These are phyloP conservation scores for Cladosporium oxysporum DNA, from an alignment of 2,329 filamentous ascomycete species.

Conservation along the genomic window DNA sequence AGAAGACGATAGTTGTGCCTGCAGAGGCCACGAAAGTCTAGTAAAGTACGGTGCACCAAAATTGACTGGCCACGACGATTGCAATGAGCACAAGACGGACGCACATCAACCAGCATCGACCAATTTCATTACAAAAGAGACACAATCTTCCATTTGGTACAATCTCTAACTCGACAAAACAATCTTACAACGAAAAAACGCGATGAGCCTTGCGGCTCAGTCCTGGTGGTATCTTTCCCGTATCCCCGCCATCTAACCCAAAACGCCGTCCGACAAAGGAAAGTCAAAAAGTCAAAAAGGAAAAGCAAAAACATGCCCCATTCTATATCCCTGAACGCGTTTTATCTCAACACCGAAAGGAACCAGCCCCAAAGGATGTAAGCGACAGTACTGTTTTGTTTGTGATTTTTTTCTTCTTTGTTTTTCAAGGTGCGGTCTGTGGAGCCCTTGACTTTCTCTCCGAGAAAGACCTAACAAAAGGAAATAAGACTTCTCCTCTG, in stretches of 20 bases:
- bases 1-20: too few species aligned
- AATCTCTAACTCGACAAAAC: background rate
- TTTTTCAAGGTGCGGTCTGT: conserved; percentile 1
- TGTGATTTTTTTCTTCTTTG: background rate
- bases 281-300: background rate
- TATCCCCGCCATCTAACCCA: background rate
- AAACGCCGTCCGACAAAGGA: background rate
- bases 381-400: conserved; percentile 10
- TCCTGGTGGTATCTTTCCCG: background rate
- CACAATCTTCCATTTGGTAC: background rate
- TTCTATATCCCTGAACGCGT: conserved; percentile 7
- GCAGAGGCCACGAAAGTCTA: too few species aligned
- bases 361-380: conserved; percentile 2
- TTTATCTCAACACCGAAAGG: background rate
- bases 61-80: too few species aligned
- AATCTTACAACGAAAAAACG: background rate
- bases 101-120: too few species aligned
- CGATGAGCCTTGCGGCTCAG: background rate
- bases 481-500: background rate
- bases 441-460: background rate
- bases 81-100: background rate
- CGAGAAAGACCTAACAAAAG: background rate
- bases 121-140: too few species aligned
- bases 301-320: background rate
- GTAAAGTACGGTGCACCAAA: too few species aligned